phyloP scores from a whole-genome alignment of 257 asterid genomes.

The Ophiorrhiza pumila region DNA sequence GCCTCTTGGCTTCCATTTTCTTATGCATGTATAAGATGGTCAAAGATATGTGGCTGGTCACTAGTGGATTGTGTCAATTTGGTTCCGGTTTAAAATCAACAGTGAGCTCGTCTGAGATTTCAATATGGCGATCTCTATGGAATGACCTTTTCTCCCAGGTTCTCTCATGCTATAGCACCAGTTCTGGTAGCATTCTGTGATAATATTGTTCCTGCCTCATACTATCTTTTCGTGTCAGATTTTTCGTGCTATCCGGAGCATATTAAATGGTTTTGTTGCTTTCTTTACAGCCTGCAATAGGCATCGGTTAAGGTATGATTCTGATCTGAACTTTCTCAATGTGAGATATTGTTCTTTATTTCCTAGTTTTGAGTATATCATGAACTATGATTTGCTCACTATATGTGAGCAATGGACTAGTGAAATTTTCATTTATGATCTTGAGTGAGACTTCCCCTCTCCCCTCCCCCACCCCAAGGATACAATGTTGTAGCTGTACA shows the following conservation, averaged over 20 bases:
- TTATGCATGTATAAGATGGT: slow-evolving; percentile 36
- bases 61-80: slow-evolving; percentile 59
- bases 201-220: slow-evolving; percentile 1
- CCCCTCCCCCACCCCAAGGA: no score
- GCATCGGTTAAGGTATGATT: slow-evolving; percentile 79
- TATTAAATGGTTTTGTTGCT: slow-evolving; percentile 81
- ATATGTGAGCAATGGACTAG: not conserved
- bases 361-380: no score
- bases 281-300: slow-evolving; percentile 84
- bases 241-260: slow-evolving; percentile 89
- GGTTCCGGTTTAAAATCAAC: slow-evolving; percentile 51
- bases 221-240: slow-evolving; percentile 41
- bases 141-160: slow-evolving; percentile 97
- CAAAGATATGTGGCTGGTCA: slow-evolving; percentile 47
- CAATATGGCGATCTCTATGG: slow-evolving; percentile 93
- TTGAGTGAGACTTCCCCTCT: no score
- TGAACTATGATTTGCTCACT: not conserved
- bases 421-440: not conserved
- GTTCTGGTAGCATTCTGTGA: not conserved
- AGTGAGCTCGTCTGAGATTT: slow-evolving; percentile 61
- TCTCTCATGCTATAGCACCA: slow-evolving; percentile 4
- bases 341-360: not conserved
- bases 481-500: no score
- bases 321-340: not conserved
- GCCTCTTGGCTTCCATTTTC: slow-evolving; percentile 46